These are phyloP conservation scores for Saccharomycopsis synnaedendra DNA, from an alignment of 805 yeast genomes.

Conservation along the genomic window DNA sequence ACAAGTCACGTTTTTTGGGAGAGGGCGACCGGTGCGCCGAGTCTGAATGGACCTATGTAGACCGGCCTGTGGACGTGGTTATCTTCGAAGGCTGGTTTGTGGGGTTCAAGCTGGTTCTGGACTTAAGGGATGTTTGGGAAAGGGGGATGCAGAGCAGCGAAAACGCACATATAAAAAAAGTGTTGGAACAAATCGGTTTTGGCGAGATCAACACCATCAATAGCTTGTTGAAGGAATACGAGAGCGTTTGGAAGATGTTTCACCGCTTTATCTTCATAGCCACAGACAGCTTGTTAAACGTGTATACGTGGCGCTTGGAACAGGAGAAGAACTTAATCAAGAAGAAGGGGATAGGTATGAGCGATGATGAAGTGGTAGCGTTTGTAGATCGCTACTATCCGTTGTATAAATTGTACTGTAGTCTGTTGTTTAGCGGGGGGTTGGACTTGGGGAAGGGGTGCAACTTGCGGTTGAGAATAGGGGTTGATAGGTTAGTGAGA, in stretches of 20 bases:
- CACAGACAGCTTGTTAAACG: slow-evolving; percentile 48
- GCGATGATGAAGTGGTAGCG: slow-evolving; percentile 48
- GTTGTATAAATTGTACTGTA: slow-evolving; percentile 60
- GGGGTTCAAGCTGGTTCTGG: slow-evolving; percentile 41
- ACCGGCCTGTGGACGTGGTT: slow-evolving; percentile 45
- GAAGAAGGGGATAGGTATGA: slow-evolving; percentile 64
- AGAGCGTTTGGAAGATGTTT: slow-evolving; percentile 42
- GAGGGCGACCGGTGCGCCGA: slow-evolving; percentile 60
- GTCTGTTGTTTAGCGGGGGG: slow-evolving; percentile 26
- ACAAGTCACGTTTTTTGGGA: slow-evolving; percentile 62
- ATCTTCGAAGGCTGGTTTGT: slow-evolving; percentile 92
- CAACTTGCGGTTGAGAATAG: slow-evolving; percentile 14
- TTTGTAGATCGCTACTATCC: slow-evolving; percentile 88
- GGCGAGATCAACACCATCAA: slow-evolving; percentile 34
- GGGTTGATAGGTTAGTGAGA: slow-evolving; percentile 5
- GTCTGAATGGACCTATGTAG: slow-evolving; percentile 28
- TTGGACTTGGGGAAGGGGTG: background rate
- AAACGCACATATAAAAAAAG: slow-evolving; percentile 17
- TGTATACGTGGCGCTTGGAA: slow-evolving; percentile 69
- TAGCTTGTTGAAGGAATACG: slow-evolving; percentile 37
- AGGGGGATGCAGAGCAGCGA: slow-evolving; percentile 6
- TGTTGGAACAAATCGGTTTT: slow-evolving; percentile 21
- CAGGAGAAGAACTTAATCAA: slow-evolving; percentile 52
- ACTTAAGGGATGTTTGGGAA: slow-evolving; percentile 19
- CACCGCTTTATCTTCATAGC: slow-evolving; percentile 51